Evolutionary conservation across 2,329 filamentous ascomycete species (phyloP).

Genomic region (Aspergillus alliaceus): DNA sequence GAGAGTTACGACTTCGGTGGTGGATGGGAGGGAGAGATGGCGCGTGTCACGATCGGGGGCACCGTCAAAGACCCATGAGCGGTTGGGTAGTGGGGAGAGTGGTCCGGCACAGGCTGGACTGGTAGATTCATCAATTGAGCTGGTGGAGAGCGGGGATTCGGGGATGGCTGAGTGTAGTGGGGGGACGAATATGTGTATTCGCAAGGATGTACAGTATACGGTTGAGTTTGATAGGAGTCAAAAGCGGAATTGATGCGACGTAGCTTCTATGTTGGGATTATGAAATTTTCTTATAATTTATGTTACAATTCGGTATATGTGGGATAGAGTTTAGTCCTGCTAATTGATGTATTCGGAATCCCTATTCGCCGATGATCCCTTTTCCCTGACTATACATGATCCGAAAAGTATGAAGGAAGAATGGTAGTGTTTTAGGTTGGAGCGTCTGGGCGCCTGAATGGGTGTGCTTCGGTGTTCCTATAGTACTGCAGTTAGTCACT

Average conservation of each 20-base stretch:
- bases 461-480: slow-evolving; percentile 44
- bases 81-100: not conserved
- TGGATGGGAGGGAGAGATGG: slow-evolving; percentile 1
- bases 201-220: slow-evolving; percentile 34
- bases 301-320: not conserved
- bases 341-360: not conserved
- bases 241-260: not conserved
- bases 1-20: not conserved
- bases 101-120: not conserved
- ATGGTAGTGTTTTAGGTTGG: not conserved
- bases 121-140: slow-evolving; percentile 10
- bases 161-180: slow-evolving; percentile 10
- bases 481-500: not conserved
- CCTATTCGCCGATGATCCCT: slow-evolving; percentile 9
- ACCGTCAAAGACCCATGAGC: not conserved
- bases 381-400: not conserved
- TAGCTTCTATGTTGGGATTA: not conserved
- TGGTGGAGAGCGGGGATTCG: slow-evolving; percentile 8
- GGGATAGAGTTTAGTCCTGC: not conserved
- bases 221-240: slow-evolving; percentile 25
- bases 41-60: not conserved
- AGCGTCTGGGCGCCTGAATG: slow-evolving; percentile 30
- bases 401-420: not conserved
- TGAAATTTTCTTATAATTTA: not conserved
- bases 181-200: slow-evolving; percentile 33